Conservation (phyloP, 164 flowering plant species). For the Nymphaea thermarum region DNA sequence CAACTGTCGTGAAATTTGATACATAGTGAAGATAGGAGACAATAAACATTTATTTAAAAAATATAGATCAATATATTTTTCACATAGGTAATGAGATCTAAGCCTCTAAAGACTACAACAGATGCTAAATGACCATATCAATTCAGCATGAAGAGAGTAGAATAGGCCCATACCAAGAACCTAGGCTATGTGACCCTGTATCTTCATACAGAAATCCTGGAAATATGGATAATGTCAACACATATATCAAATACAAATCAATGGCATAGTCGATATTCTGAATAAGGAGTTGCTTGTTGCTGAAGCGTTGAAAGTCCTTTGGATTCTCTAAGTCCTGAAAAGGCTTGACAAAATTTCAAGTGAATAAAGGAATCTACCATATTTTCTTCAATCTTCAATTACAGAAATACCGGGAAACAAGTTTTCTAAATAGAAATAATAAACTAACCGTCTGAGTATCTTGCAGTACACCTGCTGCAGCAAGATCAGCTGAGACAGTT, state of each 20-base stretch:
- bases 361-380: too few relatives aligned
- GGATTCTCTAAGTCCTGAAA: slow-evolving; percentile 17
- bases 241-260: slow-evolving; percentile 39
- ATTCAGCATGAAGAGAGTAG: neutral
- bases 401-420: too few relatives aligned
- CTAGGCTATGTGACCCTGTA: slow-evolving; percentile 41
- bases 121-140: too few relatives aligned
- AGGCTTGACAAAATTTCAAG: neutral
- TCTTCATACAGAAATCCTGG: slow-evolving; percentile 56
- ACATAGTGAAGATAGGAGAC: too few relatives aligned
- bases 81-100: too few relatives aligned
- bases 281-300: slow-evolving; percentile 29
- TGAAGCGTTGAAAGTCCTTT: slow-evolving; percentile 18
- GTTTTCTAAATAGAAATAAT: too few relatives aligned
- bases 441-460: too few relatives aligned
- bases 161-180: slow-evolving; percentile 28
- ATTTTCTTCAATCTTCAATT: too few relatives aligned
- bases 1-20: too few relatives aligned
- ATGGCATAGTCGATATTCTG: slow-evolving; percentile 36
- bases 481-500: slow-evolving; percentile 15
- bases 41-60: too few relatives aligned
- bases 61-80: too few relatives aligned
- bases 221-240: slow-evolving; percentile 45
- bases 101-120: too few relatives aligned
- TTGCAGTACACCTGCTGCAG: slow-evolving; percentile 12